A percentile compares a stretch with the other conserved stretches of the same genome.
Conservation (phyloP, 306 rosid genomes). For the Pueraria montana region DNA sequence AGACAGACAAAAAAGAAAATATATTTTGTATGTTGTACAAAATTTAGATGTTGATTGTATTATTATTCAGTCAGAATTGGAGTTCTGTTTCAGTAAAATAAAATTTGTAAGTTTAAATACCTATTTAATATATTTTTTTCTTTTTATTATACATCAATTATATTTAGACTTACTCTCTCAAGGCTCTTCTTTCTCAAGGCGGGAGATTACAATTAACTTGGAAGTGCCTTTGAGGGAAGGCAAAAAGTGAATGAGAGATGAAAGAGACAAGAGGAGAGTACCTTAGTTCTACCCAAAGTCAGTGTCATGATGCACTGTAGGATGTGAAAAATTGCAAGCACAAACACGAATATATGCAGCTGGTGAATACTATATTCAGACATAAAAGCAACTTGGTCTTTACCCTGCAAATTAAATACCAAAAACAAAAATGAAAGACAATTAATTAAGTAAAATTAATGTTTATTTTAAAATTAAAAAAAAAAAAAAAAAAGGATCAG, state of each 20-base stretch:
- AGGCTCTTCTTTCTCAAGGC: too few relatives aligned
- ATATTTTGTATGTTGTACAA: too few relatives aligned
- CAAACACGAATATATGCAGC: slow-evolving; percentile 83
- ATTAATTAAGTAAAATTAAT: background rate
- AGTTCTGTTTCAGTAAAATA: too few relatives aligned
- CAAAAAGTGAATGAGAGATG: background rate
- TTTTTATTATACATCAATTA: too few relatives aligned
- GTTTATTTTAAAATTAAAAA: too few relatives aligned
- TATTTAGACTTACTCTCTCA: too few relatives aligned
- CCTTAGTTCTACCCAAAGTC: slow-evolving; percentile 72
- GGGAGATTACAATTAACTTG: background rate
- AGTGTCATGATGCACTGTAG: slow-evolving; percentile 70
- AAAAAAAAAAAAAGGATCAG: background rate
- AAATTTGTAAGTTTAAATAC: too few relatives aligned
- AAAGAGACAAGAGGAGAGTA: background rate
- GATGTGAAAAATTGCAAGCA: slow-evolving; percentile 69
- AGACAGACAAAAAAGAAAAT: background rate
- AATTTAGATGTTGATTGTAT: too few relatives aligned
- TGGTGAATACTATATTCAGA: slow-evolving; percentile 83
- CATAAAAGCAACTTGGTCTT: slow-evolving; percentile 68
- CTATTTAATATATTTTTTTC: too few relatives aligned
- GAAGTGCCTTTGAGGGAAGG: background rate
- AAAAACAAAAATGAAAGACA: background rate
- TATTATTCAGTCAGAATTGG: too few relatives aligned
- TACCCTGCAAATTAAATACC: slow-evolving; percentile 46